Evolutionary conservation across 495 filamentous ascomycete species (phyloP), one percentile per base, ranked within the genome.

Genomic region (Podospora australis): DNA sequence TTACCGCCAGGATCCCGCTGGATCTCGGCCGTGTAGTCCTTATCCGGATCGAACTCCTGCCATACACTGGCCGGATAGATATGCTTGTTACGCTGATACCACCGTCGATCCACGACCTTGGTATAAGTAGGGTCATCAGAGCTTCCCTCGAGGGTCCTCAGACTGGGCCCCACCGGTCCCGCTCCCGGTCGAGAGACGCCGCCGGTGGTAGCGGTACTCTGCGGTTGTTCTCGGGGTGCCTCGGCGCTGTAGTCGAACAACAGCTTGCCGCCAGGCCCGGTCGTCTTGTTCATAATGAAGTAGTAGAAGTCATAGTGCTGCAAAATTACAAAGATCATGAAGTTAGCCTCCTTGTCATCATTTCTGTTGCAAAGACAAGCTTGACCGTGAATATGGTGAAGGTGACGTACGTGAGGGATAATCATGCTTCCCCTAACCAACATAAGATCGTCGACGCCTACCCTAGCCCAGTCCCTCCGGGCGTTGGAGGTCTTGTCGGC

Each of bases 81-180:
- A 56, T 98, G 92, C 64, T 97, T 98, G 64, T 97, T 95, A 55
- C 82, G 76, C 70, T 96, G 88, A 61, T 96, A 98, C 92, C 92
- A 98, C 48, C 92, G 70, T 38, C 92, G 76, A 69, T 98, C 92
- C 2, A 98, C 92, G 6, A 97, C 92, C 64, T 95, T 97, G 20
- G 92, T 98, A 48, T 87, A 72, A 3, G 79, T 78, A 0, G 88
- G 81, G 51, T 97, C 91, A 46, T 94, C 87, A 25, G 78, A 74
- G 14, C 66, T 76, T 7, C 90, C 91, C 70, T 95, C 90, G 3
- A 94, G 73, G n/a, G 71, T 49, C 11, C 49, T 43, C 23, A 68
- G 56, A 46, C 54, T 50, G n/a, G n/a, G n/a, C n/a, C n/a, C n/a
- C n/a, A n/a, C n/a, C n/a, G n/a, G n/a, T n/a, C n/a, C n/a, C 8